These are phyloP conservation scores for Tulasnella sp. DNA, from an alignment of 768 basidiomycete species.

Conservation along the genomic window DNA sequence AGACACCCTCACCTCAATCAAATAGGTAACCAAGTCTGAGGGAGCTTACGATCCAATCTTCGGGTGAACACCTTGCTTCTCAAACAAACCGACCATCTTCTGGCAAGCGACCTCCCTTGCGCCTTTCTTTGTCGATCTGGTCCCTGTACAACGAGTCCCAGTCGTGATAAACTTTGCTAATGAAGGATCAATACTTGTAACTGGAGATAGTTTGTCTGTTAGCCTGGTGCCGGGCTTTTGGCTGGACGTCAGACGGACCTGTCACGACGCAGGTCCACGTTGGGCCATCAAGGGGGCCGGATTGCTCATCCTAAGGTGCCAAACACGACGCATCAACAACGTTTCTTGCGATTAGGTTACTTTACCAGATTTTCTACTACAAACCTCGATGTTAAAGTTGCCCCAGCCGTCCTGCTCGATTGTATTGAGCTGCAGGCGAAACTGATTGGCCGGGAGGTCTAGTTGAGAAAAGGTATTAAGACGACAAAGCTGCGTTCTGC, in stretches of 20 bases:
- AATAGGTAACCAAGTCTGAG: neutral
- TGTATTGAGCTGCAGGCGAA: neutral
- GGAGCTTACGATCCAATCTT: neutral
- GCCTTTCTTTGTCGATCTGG: neutral
- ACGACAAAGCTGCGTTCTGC: too few species aligned
- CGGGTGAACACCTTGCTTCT: neutral
- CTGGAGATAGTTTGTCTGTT: neutral
- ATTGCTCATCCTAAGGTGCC: neutral
- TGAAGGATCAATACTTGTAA: neutral
- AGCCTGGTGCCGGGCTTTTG: neutral
- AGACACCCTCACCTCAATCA: neutral
- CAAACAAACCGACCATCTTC: neutral
- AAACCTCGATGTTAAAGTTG: neutral
- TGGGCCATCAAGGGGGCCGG: neutral
- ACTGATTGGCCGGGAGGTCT: neutral
- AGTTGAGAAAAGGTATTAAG: too few species aligned
- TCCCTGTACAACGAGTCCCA: neutral
- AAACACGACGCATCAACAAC: neutral
- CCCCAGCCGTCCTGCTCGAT: neutral
- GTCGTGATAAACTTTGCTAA: neutral
- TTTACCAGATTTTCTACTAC: neutral
- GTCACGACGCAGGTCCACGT: neutral
- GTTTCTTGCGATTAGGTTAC: neutral
- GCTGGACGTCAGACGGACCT: neutral
- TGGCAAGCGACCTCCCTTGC: neutral